phyloP scores from a whole-genome alignment of 306 rosid species.

The Rosa multiflora region DNA sequence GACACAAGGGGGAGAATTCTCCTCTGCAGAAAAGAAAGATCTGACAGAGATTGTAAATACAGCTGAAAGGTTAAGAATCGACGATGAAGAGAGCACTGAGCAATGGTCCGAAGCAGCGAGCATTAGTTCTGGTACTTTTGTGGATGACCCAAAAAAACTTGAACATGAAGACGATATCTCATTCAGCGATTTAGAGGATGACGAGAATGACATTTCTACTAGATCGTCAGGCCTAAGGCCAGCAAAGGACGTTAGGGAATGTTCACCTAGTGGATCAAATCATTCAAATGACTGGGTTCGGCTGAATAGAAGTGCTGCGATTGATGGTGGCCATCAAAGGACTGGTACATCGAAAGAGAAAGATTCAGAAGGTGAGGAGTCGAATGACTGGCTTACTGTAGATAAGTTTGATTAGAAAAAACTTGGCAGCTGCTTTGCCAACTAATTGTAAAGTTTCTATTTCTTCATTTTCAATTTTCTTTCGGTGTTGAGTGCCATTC shows the following conservation, averaged over 20 bases:
- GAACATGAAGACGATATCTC: slow-evolving; percentile 62
- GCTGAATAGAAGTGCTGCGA: slow-evolving; percentile 45
- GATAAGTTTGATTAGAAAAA: slow-evolving; percentile 57
- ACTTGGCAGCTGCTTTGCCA: slow-evolving; percentile 19
- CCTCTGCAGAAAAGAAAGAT: slow-evolving; percentile 26
- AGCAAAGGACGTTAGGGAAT: slow-evolving; percentile 35
- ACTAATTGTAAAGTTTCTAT: slow-evolving; percentile 45
- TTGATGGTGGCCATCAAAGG: slow-evolving; percentile 33
- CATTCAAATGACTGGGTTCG: slow-evolving; percentile 66
- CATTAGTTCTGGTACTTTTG: slow-evolving; percentile 38
- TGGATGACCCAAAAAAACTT: slow-evolving; percentile 37
- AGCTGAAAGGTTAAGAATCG: slow-evolving; percentile 40
- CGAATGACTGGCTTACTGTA: slow-evolving; percentile 81
- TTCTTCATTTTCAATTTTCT: slow-evolving; percentile 4
- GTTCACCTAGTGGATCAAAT: slow-evolving; percentile 54
- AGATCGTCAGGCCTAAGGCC: slow-evolving; percentile 39
- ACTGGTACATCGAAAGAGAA: slow-evolving; percentile 40
- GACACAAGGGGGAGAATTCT: slow-evolving; percentile 27
- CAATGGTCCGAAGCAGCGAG: slow-evolving; percentile 48
- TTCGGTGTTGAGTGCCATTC: slow-evolving; percentile 16
- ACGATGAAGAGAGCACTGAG: slow-evolving; percentile 41
- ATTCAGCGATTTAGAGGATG: slow-evolving; percentile 82
- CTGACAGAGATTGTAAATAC: slow-evolving; percentile 36
- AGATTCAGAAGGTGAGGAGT: slow-evolving; percentile 78
- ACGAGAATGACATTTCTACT: slow-evolving; percentile 49